Evolutionary conservation across 139 green algal species (phyloP).

Genomic region (Volvox reticuliferus): DNA sequence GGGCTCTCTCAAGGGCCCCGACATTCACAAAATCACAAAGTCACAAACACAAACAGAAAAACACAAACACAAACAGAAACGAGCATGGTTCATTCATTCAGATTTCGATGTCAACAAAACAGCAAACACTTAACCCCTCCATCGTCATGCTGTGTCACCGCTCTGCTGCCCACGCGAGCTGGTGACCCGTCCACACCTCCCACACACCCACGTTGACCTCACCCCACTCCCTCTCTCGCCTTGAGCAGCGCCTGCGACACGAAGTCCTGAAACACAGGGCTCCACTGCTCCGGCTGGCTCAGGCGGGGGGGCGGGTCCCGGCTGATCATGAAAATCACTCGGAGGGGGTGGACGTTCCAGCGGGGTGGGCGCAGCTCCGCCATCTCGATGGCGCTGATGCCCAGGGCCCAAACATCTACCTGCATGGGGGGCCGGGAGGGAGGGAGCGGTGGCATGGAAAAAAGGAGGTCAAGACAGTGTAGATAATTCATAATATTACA

Average conservation of each 20-base stretch:
- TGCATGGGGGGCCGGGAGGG: constrained; percentile 31
- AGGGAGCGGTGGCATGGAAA: neutral
- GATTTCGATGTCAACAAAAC: too few relatives aligned
- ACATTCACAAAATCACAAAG: too few relatives aligned
- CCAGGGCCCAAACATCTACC: constrained; percentile 96
- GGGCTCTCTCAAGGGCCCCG: too few relatives aligned
- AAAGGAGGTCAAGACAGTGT: too few relatives aligned
- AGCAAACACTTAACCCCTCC: too few relatives aligned
- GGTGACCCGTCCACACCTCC: neutral
- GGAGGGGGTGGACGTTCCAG: constrained; percentile 92
- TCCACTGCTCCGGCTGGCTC: constrained; percentile 73
- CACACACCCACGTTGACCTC: neutral
- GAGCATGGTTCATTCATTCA: too few relatives aligned
- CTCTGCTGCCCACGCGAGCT: too few relatives aligned
- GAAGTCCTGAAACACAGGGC: constrained; percentile 88
- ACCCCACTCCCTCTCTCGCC: constrained; percentile 52
- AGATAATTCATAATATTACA: too few relatives aligned
- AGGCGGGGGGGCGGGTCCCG: constrained; percentile 84
- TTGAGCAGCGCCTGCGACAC: constrained; percentile 87
- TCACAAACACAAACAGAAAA: too few relatives aligned
- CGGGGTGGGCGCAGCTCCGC: constrained; percentile 86
- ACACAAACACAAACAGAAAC: too few relatives aligned
- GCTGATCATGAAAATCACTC: constrained; percentile 97
- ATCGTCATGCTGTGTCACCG: too few relatives aligned
- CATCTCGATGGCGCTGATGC: constrained; percentile 93